Conservation (phyloP, 2,329 filamentous ascomycete genomes). For the Microsporum ferrugineum region DNA sequence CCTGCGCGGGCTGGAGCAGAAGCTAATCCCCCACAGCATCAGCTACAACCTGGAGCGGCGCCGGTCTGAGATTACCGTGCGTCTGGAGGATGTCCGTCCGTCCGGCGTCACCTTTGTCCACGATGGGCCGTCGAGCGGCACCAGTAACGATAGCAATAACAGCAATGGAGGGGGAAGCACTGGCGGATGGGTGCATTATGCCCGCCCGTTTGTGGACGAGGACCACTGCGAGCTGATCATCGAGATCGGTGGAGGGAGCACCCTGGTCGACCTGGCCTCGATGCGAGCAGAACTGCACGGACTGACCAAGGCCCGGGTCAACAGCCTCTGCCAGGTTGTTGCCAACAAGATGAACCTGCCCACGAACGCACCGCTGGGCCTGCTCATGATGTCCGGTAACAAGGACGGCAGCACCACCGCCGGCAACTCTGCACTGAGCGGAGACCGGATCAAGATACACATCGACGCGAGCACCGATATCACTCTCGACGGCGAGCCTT, state of each 20-base stretch:
- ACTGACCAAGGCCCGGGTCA: conserved; percentile 57
- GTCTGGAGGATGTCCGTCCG: conserved; percentile 78
- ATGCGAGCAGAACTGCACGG: conserved; percentile 62
- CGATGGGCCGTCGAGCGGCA: conserved; percentile 31
- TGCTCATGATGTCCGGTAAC: conserved; percentile 56
- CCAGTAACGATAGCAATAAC: conserved; percentile 11
- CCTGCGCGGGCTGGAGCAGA: conserved; percentile 82
- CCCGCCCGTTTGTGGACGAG: conserved; percentile 75
- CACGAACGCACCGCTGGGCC: conserved; percentile 46
- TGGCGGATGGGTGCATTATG: conserved; percentile 60
- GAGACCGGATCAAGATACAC: conserved; percentile 55
- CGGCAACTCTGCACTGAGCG: conserved; percentile 49
- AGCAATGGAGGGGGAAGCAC: background rate
- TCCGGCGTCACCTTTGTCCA: conserved; percentile 60
- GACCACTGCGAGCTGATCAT: conserved; percentile 61
- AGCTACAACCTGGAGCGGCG: conserved; percentile 60
- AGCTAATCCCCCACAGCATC: conserved; percentile 64
- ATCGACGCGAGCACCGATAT: conserved; percentile 44
- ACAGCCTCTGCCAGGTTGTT: conserved; percentile 67
- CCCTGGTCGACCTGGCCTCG: conserved; percentile 42
- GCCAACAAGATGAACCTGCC: conserved; percentile 65
- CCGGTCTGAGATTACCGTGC: conserved; percentile 63
- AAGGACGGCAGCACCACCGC: conserved; percentile 52
- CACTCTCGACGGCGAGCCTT: conserved; percentile 29
- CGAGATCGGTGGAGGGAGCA: conserved; percentile 62